phyloP scores from a whole-genome alignment of 176 grass and related monocot genomes.

The Juncus effusus region DNA sequence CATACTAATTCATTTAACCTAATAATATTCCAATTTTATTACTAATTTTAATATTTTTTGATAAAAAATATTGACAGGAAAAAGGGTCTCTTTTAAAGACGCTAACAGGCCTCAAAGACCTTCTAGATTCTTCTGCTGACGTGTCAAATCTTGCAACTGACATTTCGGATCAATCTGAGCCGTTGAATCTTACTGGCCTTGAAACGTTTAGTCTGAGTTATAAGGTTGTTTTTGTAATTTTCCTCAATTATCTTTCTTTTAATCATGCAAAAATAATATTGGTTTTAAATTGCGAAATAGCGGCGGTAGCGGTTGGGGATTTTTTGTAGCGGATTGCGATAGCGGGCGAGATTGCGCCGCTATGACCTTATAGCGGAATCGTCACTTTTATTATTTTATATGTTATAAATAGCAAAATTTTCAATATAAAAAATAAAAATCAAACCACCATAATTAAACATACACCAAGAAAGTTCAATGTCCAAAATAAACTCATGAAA shows the following conservation, averaged over 20 bases:
- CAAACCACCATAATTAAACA: too few species aligned
- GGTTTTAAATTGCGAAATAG: constrained; percentile 1
- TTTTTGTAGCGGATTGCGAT: too few species aligned
- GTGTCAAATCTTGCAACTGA: constrained; percentile 43
- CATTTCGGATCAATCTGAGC: constrained; percentile 46
- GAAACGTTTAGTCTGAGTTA: constrained; percentile 82
- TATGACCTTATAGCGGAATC: too few species aligned
- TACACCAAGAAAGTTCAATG: too few species aligned
- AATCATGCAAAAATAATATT: constrained; percentile 3
- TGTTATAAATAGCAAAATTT: too few species aligned
- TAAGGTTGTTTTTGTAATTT: constrained; percentile 51
- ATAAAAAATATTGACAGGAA: constrained; percentile 54
- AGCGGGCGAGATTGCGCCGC: too few species aligned
- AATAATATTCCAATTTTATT: constrained; percentile 6
- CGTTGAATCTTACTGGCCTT: constrained; percentile 72
- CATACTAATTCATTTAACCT: constrained; percentile 20
- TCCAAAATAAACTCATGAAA: too few species aligned
- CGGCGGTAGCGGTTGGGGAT: too few species aligned
- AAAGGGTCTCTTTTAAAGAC: constrained; percentile 81
- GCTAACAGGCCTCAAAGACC: constrained; percentile 64
- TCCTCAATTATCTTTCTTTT: constrained; percentile 12
- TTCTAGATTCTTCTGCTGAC: constrained; percentile 50
- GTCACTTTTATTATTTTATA: too few species aligned
- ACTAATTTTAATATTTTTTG: constrained; percentile 24
- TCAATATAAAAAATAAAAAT: too few species aligned